Evolutionary conservation across 2,329 filamentous ascomycete species (phyloP).

Genomic region (Fusarium transvaalense): DNA sequence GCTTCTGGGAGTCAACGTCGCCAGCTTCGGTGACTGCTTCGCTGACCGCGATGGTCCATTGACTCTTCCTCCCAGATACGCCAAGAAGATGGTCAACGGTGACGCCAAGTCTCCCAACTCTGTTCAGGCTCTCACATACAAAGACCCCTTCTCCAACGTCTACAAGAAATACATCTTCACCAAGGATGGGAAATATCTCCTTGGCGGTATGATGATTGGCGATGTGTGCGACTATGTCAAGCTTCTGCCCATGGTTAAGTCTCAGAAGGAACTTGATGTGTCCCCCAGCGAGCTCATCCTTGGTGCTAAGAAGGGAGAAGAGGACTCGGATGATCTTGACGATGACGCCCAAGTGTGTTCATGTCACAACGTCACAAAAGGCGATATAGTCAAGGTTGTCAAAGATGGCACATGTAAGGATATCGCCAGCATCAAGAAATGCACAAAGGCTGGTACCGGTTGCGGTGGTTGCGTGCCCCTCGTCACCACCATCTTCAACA

Average conservation of each 20-base stretch:
- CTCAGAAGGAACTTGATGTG: constrained; percentile 81
- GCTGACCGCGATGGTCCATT: constrained; percentile 87
- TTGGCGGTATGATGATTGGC: constrained; percentile 98
- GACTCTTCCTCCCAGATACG: constrained; percentile 72
- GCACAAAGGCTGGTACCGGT: constrained; percentile 91
- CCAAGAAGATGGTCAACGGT: constrained; percentile 49
- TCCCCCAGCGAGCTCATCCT: constrained; percentile 87
- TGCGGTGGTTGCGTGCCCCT: constrained; percentile 93
- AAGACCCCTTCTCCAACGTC: constrained; percentile 86
- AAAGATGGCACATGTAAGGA: constrained; percentile 86
- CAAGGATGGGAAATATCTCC: constrained; percentile 86
- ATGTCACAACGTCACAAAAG: constrained; percentile 92
- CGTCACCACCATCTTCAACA: constrained; percentile 90
- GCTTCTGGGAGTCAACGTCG: constrained; percentile 88
- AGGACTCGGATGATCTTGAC: constrained; percentile 81
- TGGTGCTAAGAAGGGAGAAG: constrained; percentile 77
- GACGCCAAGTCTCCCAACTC: constrained; percentile 51
- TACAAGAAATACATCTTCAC: constrained; percentile 98
- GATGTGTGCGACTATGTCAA: constrained; percentile 93
- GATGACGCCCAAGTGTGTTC: constrained; percentile 93
- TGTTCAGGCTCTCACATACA: constrained; percentile 91
- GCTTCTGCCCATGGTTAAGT: constrained; percentile 87
- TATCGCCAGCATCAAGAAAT: constrained; percentile 85
- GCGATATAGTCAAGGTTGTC: constrained; percentile 77
- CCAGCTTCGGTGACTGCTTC: constrained; percentile 94